phyloP scores from a whole-genome alignment of 345 rosid genomes.

The Citrus inodora region DNA sequence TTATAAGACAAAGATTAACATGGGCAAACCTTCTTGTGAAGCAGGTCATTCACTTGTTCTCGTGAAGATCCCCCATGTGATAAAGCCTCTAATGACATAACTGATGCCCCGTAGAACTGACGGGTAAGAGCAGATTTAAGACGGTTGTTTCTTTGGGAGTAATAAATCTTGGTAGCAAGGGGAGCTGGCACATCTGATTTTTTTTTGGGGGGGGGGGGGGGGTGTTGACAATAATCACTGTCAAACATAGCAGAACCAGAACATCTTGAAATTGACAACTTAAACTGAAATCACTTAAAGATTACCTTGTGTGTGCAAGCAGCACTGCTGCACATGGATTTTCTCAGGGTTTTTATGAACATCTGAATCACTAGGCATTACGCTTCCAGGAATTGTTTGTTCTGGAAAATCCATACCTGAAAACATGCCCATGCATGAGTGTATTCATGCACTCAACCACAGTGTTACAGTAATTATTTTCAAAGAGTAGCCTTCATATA shows the following conservation, averaged over 20 bases:
- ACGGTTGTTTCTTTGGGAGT: conserved; percentile 46
- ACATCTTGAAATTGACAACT: background rate
- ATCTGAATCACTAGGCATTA: conserved; percentile 16
- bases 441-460: background rate
- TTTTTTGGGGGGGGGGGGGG: background rate
- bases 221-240: background rate
- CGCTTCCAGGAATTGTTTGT: conserved; percentile 17
- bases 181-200: conserved; percentile 44
- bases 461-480: background rate
- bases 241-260: conserved; percentile 6
- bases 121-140: conserved; percentile 34
- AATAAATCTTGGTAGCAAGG: conserved; percentile 52
- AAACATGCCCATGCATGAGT: conserved; percentile 8
- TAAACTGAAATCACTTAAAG: background rate
- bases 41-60: conserved; percentile 22
- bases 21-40: conserved; percentile 25
- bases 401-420: conserved; percentile 28
- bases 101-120: conserved; percentile 24
- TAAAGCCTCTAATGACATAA: conserved; percentile 19
- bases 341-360: conserved; percentile 15
- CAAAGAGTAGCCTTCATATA: background rate
- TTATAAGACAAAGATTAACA: background rate
- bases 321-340: conserved; percentile 5
- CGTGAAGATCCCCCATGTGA: conserved; percentile 18
- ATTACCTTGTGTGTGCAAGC: conserved; percentile 26